phyloP scores from a whole-genome alignment of 805 yeast genomes.

The Yamadazyma tumulicola region DNA sequence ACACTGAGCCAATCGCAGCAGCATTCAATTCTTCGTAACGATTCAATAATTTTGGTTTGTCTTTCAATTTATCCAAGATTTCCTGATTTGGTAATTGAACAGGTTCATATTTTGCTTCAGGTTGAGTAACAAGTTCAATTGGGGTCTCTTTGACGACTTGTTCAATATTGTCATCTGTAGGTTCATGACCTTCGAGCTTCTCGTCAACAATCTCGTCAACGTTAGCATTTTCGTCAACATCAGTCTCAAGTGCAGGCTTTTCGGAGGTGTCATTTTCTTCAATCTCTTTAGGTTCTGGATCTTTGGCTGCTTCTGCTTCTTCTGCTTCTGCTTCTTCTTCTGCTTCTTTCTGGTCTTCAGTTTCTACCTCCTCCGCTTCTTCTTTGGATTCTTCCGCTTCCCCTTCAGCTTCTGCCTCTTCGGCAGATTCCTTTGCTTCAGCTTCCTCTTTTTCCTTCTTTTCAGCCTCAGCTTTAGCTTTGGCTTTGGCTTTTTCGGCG shows the following conservation, averaged over 20 bases:
- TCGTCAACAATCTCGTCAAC: constrained; percentile 11
- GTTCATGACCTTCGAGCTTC: constrained; percentile 10
- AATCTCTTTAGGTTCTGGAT: too few relatives aligned
- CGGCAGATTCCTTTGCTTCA: constrained; percentile 11
- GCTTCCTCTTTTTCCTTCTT: constrained; percentile 3
- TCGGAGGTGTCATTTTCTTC: constrained; percentile 6
- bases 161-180: constrained; percentile 25
- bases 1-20: constrained; percentile 45
- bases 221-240: constrained; percentile 18
- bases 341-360: constrained; percentile 9
- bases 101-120: constrained; percentile 33
- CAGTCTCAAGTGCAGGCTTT: constrained; percentile 9
- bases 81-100: constrained; percentile 34
- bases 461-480: constrained; percentile 13
- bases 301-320: constrained; percentile 12
- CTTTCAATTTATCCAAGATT: constrained; percentile 35
- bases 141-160: constrained; percentile 27
- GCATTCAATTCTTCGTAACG: constrained; percentile 48
- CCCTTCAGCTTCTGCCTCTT: constrained; percentile 12
- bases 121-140: constrained; percentile 32
- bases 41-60: constrained; percentile 46
- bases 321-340: constrained; percentile 11
- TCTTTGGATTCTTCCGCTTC: constrained; percentile 11
- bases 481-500: constrained; percentile 16
- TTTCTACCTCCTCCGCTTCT: constrained; percentile 9